Evolutionary conservation across 129 eudicot species (phyloP).

Genomic region (Pseudognaphalium luteoalbum): DNA sequence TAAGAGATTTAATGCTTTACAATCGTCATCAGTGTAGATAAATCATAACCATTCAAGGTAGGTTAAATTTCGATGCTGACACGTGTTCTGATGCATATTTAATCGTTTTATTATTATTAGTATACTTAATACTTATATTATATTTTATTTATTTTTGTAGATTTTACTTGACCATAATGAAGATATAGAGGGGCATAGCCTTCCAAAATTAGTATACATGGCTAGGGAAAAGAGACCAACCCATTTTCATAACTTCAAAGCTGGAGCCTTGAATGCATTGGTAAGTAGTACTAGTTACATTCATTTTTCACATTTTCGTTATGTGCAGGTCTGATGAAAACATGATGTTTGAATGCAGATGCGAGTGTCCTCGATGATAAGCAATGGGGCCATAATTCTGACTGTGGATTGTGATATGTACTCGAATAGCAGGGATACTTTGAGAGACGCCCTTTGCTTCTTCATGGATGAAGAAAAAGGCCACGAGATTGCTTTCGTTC

Average conservation of each 20-base stretch:
- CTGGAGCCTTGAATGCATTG: constrained; percentile 98
- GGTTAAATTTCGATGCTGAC: too few species aligned
- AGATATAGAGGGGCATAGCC: constrained; percentile 54
- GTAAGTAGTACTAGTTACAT: constrained; percentile 30
- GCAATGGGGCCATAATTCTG: constrained; percentile 75
- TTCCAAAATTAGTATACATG: constrained; percentile 73
- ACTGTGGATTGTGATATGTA: constrained; percentile 97
- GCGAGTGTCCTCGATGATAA: constrained; percentile 79
- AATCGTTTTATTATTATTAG: too few species aligned
- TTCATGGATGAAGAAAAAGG: constrained; percentile 82
- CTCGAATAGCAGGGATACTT: constrained; percentile 59
- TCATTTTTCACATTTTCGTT: background rate
- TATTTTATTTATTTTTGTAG: constrained; percentile 29
- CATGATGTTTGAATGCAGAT: constrained; percentile 47
- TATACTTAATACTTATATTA: too few species aligned
- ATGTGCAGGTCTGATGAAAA: background rate
- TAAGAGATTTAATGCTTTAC: too few species aligned
- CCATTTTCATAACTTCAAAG: constrained; percentile 78
- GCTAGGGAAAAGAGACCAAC: constrained; percentile 81
- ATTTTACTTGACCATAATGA: constrained; percentile 49
- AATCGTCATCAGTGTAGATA: too few species aligned
- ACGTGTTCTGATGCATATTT: too few species aligned
- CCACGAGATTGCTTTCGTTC: constrained; percentile 78
- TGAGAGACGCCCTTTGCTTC: constrained; percentile 87
- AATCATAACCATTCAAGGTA: too few species aligned